phyloP scores from a whole-genome alignment of 2,329 filamentous ascomycete species.

The Trichoderma sp. region DNA sequence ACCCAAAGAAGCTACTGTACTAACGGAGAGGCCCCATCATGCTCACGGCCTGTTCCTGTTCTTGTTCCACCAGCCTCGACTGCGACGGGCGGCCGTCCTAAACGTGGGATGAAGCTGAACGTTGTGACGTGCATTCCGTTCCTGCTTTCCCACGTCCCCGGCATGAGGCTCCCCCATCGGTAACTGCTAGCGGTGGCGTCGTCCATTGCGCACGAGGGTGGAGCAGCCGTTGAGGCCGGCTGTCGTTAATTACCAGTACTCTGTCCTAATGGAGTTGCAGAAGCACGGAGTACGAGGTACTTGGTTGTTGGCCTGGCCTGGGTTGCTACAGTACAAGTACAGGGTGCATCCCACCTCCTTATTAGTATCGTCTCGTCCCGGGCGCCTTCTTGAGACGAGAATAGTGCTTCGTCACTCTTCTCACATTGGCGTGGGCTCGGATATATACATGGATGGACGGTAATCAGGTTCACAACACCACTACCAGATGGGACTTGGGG shows the following conservation, averaged over 20 bases:
- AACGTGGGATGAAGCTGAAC: not conserved
- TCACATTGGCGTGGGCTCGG: slow-evolving; percentile 7
- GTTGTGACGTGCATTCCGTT: slow-evolving; percentile 13
- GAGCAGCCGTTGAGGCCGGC: slow-evolving; percentile 1
- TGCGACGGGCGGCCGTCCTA: slow-evolving; percentile 7
- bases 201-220: not conserved
- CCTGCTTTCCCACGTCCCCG: not conserved
- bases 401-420: slow-evolving; percentile 3
- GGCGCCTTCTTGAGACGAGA: slow-evolving; percentile 1
- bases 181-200: slow-evolving; percentile 17
- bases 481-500: slow-evolving; percentile 27
- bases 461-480: slow-evolving; percentile 13
- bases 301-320: not conserved
- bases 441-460: slow-evolving; percentile 16
- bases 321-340: slow-evolving; percentile 8
- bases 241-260: not conserved
- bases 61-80: not conserved
- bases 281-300: not conserved
- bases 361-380: not conserved
- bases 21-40: not conserved
- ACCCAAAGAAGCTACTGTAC: not conserved
- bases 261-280: not conserved
- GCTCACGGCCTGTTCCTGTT: not conserved
- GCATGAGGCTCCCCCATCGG: slow-evolving; percentile 18
- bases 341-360: slow-evolving; percentile 9